Conservation (phyloP, 1,284 basidiomycete species). For the Sporisorium exsertum region DNA sequence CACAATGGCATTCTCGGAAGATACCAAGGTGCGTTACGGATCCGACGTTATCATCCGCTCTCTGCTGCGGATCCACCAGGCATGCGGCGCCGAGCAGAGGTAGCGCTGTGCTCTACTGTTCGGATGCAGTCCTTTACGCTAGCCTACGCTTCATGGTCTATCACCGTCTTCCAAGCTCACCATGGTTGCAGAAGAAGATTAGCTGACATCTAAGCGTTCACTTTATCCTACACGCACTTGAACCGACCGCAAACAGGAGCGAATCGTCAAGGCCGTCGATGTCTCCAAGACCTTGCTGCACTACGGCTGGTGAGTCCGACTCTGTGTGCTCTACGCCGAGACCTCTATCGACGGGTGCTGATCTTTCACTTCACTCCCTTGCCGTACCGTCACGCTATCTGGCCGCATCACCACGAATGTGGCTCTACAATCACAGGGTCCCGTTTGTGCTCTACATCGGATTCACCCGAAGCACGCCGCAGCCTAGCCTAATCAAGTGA, state of each 20-base stretch:
- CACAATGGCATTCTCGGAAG: conserved; percentile 63
- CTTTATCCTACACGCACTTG: not conserved
- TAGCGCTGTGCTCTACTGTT: not conserved
- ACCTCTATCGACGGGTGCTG: not conserved
- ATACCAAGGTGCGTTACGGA: conserved; percentile 58
- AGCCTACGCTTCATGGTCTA: not conserved
- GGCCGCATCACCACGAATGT: not conserved
- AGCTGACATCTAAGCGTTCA: not conserved
- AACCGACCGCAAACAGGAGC: conserved; percentile 50
- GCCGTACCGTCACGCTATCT: not conserved
- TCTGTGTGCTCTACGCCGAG: not conserved
- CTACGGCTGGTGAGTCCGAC: conserved; percentile 62
- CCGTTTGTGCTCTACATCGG: conserved; percentile 68
- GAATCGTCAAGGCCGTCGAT: conserved; percentile 63
- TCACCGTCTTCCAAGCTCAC: not conserved
- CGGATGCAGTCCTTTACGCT: not conserved
- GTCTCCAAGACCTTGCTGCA: conserved; percentile 65
- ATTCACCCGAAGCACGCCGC: conserved; percentile 63
- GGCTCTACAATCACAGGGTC: conserved; percentile 44
- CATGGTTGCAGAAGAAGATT: not conserved
- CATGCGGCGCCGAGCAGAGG: not conserved
- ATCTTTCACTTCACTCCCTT: not conserved
- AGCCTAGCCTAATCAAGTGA: conserved; percentile 67
- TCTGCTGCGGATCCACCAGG: not conserved
- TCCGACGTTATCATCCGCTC: not conserved